A percentile compares a stretch with the other conserved stretches of the same genome.
These are phyloP conservation scores for Populus deltoides DNA, from an alignment of 345 rosid species.

Conservation along the genomic window DNA sequence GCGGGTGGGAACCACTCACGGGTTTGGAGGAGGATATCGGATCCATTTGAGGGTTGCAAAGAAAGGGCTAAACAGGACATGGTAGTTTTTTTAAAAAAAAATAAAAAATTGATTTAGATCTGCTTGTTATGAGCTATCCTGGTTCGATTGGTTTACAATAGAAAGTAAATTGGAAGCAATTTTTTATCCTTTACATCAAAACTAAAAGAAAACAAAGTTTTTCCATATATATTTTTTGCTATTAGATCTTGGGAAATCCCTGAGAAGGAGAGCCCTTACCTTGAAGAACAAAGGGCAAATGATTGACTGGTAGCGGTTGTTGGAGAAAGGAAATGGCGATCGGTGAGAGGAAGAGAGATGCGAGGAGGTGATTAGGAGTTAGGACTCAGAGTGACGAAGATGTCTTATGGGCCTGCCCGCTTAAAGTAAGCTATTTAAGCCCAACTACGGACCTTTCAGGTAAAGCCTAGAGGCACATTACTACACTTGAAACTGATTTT, in stretches of 20 bases:
- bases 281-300: not conserved
- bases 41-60: conserved; percentile 82
- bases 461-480: too few species aligned
- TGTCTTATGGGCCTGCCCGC: too few species aligned
- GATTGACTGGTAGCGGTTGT: too few species aligned
- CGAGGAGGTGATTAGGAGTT: too few species aligned
- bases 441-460: too few species aligned
- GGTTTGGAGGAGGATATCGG: conserved; percentile 89
- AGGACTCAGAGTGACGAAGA: too few species aligned
- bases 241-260: not conserved
- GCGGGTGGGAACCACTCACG: conserved; percentile 95
- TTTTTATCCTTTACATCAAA: too few species aligned
- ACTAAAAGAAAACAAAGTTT: too few species aligned
- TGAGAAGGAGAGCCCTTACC: not conserved
- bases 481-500: too few species aligned
- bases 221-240: not conserved
- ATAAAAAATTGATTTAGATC: not conserved
- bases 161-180: not conserved
- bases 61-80: conserved; percentile 90
- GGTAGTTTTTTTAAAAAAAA: not conserved
- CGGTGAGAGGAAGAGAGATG: too few species aligned
- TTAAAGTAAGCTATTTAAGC: too few species aligned
- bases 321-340: too few species aligned
- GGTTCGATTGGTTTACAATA: not conserved
- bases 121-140: not conserved